Conservation (phyloP, 176 grass and related monocot species). For the Stipa capillata region DNA sequence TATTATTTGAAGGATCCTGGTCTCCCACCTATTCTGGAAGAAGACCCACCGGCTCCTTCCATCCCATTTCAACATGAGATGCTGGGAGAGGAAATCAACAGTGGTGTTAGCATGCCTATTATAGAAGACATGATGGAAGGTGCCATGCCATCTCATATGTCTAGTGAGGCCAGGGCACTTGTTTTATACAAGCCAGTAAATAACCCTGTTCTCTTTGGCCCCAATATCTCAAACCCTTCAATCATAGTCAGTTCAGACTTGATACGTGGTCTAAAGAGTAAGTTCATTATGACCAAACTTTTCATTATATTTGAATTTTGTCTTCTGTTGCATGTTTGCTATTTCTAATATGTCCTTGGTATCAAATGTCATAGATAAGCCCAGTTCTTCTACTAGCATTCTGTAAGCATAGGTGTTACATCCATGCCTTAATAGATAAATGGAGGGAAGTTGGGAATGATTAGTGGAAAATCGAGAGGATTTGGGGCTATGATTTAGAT, state of each 20-base stretch:
- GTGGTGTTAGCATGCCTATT: constrained; percentile 9
- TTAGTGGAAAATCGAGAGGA: background rate
- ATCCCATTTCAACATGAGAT: constrained; percentile 16
- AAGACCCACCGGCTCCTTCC: constrained; percentile 15
- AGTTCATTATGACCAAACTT: constrained; percentile 24
- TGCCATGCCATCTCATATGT: constrained; percentile 8
- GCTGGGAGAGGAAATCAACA: constrained; percentile 15
- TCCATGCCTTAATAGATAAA: background rate
- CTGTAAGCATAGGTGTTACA: background rate
- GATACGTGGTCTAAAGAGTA: constrained; percentile 79
- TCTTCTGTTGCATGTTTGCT: constrained; percentile 5
- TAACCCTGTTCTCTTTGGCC: background rate
- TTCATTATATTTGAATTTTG: background rate
- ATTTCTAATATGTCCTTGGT: background rate
- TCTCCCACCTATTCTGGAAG: constrained; percentile 55
- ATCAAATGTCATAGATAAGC: background rate
- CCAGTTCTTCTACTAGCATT: background rate
- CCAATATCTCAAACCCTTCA: constrained; percentile 43
- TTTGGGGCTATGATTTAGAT: background rate
- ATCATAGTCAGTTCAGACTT: constrained; percentile 64
- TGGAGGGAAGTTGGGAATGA: background rate
- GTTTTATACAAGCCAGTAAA: constrained; percentile 69
- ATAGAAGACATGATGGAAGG: constrained; percentile 29
- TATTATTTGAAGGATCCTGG: constrained; percentile 37
- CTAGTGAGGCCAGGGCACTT: constrained; percentile 48